Percentiles rank a stretch among this genome's conserved stretches.
Evolutionary conservation across 169 alveolate genomes (phyloP).

Genomic region (Theileria equi): DNA sequence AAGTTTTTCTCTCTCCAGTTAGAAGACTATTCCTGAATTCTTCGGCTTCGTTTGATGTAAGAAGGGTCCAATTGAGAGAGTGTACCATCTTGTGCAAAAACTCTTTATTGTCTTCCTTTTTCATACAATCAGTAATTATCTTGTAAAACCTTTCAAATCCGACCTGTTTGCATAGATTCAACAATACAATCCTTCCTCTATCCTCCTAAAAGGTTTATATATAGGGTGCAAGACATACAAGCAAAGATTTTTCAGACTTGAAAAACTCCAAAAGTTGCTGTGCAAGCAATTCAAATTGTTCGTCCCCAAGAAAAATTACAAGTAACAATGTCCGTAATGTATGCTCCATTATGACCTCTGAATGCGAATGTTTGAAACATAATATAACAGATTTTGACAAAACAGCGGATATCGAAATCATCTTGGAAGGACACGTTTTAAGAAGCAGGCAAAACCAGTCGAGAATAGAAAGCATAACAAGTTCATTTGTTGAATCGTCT

Average conservation of each 20-base stretch:
- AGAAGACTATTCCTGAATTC: slow-evolving; percentile 62
- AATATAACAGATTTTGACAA: slow-evolving; percentile 37
- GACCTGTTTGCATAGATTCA: slow-evolving; percentile 45
- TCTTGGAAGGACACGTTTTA: slow-evolving; percentile 36
- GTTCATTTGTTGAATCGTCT: slow-evolving; percentile 18
- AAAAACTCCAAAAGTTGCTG: slow-evolving; percentile 48
- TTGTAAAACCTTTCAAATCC: slow-evolving; percentile 59
- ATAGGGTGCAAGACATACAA: slow-evolving; percentile 11
- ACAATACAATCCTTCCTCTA: slow-evolving; percentile 45
- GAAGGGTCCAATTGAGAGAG: slow-evolving; percentile 71
- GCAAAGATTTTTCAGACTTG: slow-evolving; percentile 24
- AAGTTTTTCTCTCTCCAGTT: slow-evolving; percentile 36
- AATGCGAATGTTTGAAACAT: slow-evolving; percentile 60
- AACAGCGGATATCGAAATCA: slow-evolving; percentile 16
- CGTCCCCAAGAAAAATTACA: slow-evolving; percentile 40
- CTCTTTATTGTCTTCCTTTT: slow-evolving; percentile 19
- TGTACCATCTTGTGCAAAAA: slow-evolving; percentile 64
- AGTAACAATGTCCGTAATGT: slow-evolving; percentile 40
- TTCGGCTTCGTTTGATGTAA: slow-evolving; percentile 72
- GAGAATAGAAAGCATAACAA: slow-evolving; percentile 44
- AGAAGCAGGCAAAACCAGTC: slow-evolving; percentile 54
- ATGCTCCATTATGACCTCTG: slow-evolving; percentile 54
- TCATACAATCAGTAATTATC: slow-evolving; percentile 32
- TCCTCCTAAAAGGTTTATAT: slow-evolving; percentile 35
- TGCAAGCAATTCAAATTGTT: slow-evolving; percentile 45